These are phyloP conservation scores for Alternaria arborescens DNA, from an alignment of 2,329 filamentous ascomycete genomes.

Conservation along the genomic window DNA sequence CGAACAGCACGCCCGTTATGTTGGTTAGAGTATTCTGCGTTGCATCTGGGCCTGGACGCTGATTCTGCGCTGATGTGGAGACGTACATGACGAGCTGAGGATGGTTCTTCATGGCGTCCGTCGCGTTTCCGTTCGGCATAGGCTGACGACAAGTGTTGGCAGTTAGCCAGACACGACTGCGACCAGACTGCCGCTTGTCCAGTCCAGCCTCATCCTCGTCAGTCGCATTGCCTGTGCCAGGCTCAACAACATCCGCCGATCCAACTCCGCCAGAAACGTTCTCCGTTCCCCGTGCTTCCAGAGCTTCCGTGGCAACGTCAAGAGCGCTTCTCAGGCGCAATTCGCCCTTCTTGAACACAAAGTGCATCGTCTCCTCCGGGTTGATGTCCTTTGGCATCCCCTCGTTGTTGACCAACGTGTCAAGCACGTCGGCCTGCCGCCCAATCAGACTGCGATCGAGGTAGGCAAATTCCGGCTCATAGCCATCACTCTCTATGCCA, in stretches of 20 bases:
- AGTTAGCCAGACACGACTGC: constrained; percentile 74
- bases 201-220: constrained; percentile 12
- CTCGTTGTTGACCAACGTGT: constrained; percentile 70
- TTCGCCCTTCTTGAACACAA: constrained; percentile 67
- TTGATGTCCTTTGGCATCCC: constrained; percentile 67
- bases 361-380: constrained; percentile 69
- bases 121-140: constrained; percentile 59
- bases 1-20: constrained; percentile 59
- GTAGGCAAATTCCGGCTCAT: constrained; percentile 68
- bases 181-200: constrained; percentile 38
- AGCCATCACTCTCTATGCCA: constrained; percentile 49
- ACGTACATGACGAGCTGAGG: constrained; percentile 82
- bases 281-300: constrained; percentile 25
- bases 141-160: constrained; percentile 89
- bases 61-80: constrained; percentile 70
- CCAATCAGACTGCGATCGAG: constrained; percentile 72
- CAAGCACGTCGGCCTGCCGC: constrained; percentile 61
- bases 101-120: constrained; percentile 43
- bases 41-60: constrained; percentile 70
- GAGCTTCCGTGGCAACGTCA: constrained; percentile 37
- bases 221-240: neutral
- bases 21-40: constrained; percentile 56
- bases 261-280: constrained; percentile 17
- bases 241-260: neutral
- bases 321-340: constrained; percentile 57